These are phyloP conservation scores for Pholiota microspora DNA, from an alignment of 768 basidiomycete genomes.

Conservation along the genomic window DNA sequence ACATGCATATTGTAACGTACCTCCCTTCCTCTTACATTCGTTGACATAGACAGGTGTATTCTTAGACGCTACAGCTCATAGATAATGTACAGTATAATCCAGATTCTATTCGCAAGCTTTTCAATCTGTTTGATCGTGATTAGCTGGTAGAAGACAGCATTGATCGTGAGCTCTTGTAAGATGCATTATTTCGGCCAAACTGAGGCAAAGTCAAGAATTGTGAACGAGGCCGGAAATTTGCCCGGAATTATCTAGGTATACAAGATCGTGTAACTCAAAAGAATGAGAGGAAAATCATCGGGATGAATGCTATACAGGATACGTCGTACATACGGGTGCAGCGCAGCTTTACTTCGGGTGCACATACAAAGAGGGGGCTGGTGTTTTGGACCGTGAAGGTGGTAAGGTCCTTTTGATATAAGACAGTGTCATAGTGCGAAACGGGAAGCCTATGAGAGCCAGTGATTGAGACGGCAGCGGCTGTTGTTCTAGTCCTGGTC, in stretches of 20 bases:
- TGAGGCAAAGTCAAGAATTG: too few relatives aligned
- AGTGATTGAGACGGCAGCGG: not conserved
- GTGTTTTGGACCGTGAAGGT: too few relatives aligned
- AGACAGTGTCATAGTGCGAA: not conserved
- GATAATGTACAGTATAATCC: conserved; percentile 9
- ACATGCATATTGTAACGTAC: not conserved
- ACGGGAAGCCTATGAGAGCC: not conserved
- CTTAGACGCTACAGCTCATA: not conserved
- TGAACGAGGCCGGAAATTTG: too few relatives aligned
- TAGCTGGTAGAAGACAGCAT: too few relatives aligned
- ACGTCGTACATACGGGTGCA: not conserved
- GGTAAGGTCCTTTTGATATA: not conserved
- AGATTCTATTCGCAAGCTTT: not conserved
- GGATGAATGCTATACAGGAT: not conserved
- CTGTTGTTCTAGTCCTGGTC: conserved; percentile 54
- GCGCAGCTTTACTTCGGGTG: not conserved
- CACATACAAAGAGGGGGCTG: not conserved
- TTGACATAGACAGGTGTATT: not conserved
- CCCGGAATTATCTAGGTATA: not conserved
- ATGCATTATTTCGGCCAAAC: too few relatives aligned
- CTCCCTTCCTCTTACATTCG: not conserved
- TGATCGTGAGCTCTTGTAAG: too few relatives aligned
- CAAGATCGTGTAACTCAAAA: not conserved
- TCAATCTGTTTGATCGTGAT: too few relatives aligned
- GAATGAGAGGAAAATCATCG: not conserved